These are phyloP conservation scores for Hypoxylon sp. DNA, from an alignment of 2,329 filamentous ascomycete species.

Conservation along the genomic window DNA sequence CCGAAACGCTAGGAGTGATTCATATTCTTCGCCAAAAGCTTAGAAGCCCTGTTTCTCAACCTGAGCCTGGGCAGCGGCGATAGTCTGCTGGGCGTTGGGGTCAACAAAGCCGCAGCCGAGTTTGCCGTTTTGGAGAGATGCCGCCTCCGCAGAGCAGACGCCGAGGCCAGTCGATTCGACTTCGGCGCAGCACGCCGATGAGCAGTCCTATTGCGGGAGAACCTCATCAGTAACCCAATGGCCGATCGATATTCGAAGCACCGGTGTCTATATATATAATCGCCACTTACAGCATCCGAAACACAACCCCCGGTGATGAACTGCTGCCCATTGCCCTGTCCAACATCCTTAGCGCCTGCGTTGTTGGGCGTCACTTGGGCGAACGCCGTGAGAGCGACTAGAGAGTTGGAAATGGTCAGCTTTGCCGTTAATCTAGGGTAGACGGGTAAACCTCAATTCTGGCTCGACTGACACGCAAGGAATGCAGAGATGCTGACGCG, in stretches of 20 bases:
- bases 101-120: slow-evolving; percentile 57
- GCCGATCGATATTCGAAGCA: neutral
- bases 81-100: slow-evolving; percentile 53
- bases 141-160: slow-evolving; percentile 43
- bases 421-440: neutral
- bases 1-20: neutral
- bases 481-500: slow-evolving; percentile 51
- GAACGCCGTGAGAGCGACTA: slow-evolving; percentile 52
- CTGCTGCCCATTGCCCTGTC: slow-evolving; percentile 53
- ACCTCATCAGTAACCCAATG: neutral
- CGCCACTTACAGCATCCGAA: slow-evolving; percentile 50
- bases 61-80: slow-evolving; percentile 53
- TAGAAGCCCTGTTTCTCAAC: slow-evolving; percentile 57
- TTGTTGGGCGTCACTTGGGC: slow-evolving; percentile 55
- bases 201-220: slow-evolving; percentile 48
- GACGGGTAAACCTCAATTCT: slow-evolving; percentile 3
- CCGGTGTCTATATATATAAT: neutral
- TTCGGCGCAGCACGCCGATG: slow-evolving; percentile 54
- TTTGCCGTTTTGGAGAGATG: slow-evolving; percentile 55
- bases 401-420: slow-evolving; percentile 31
- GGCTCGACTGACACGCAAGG: slow-evolving; percentile 51
- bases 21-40: neutral
- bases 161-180: slow-evolving; percentile 44
- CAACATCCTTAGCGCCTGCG: slow-evolving; percentile 56
- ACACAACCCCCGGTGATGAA: slow-evolving; percentile 59